A percentile compares a stretch with the other conserved stretches of the same genome.
Conservation (phyloP, 2,329 filamentous ascomycete genomes). For the Coleophoma eucalyptorum region DNA sequence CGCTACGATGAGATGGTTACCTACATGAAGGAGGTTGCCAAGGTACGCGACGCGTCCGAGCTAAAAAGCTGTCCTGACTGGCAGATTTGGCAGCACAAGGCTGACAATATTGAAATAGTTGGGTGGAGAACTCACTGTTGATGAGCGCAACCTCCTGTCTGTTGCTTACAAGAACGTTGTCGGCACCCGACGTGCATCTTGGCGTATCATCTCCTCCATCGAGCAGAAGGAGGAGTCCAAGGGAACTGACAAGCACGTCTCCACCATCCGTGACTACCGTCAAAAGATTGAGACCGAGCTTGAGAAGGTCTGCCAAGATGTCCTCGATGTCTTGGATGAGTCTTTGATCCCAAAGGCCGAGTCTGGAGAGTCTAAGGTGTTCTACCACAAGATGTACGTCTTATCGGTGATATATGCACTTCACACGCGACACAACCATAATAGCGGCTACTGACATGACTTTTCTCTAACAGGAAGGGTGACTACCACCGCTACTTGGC, state of each 20-base stretch:
- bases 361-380: conserved; percentile 97
- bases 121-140: conserved; percentile 75
- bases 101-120: conserved; percentile 36
- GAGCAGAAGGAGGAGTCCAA: conserved; percentile 99
- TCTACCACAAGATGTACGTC: conserved; percentile 98
- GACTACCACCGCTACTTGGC: conserved; percentile 99
- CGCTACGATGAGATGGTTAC: conserved; percentile 99
- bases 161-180: conserved; percentile 99
- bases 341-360: conserved; percentile 92
- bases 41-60: conserved; percentile 48
- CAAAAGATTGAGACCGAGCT: conserved; percentile 97
- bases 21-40: conserved; percentile 99
- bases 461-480: conserved; percentile 71
- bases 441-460: not conserved
- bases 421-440: not conserved
- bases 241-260: conserved; percentile 88
- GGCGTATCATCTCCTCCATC: conserved; percentile 97
- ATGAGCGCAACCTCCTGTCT: conserved; percentile 95
- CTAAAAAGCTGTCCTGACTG: conserved; percentile 17
- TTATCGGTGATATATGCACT: not conserved
- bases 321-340: conserved; percentile 90
- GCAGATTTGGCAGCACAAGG: conserved; percentile 4
- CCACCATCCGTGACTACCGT: conserved; percentile 95
- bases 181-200: conserved; percentile 91
- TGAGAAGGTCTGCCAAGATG: conserved; percentile 96